Evolutionary conservation across 108 stramenopile genomes (phyloP), one percentile per base, ranked within the genome.

Genomic region (Epithemia pelagica): DNA sequence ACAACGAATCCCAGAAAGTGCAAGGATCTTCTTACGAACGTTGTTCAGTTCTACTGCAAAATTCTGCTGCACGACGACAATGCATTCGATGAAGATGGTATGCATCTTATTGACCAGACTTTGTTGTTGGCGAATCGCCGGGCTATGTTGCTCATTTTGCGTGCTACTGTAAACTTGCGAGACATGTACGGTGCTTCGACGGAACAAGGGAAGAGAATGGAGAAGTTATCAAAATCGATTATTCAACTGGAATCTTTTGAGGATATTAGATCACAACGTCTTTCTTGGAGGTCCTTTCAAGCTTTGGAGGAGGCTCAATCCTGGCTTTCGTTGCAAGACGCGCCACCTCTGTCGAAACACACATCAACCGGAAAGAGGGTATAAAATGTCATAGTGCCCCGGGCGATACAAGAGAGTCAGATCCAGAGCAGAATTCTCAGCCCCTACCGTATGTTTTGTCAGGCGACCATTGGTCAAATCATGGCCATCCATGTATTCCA

Each of bases 361-460:
- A n/a, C n/a, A n/a, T n/a, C 15, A 46, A 5, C 37, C 37, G 37
- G 37, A 46, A 46, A 46, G 5, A 15, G 37, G 51, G 69, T 93
- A 93, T 55, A 93, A 74, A 30, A 93, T 88, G 69, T 93, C 91
- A 78, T 88, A 93, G 64, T 93, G 91, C 1, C 91, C 91, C 0
- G 91, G 91, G 54, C 91, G 83, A 71, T 93, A 93, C 30, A 90
- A 64, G 52, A 93, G 67, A 10, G 82, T 66, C n/a, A 89, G 58
- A 20, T 25, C 18, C 10, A 73, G 30, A 28, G 52, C 56, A 5
- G 68, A 53, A 10, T 59, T 54, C 10, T 64, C 78, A 18, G 76
- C 68, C 31, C 86, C 84, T 69, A 90, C 83, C 7, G 65, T 63
- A 63, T 89, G 83, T 61, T 66, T 61, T 0, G 65, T 63, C 52